Evolutionary conservation across 352 stramenopile species (phyloP), one percentile per base, ranked within the genome.

Genomic region (Globisporangium sylvaticum): DNA sequence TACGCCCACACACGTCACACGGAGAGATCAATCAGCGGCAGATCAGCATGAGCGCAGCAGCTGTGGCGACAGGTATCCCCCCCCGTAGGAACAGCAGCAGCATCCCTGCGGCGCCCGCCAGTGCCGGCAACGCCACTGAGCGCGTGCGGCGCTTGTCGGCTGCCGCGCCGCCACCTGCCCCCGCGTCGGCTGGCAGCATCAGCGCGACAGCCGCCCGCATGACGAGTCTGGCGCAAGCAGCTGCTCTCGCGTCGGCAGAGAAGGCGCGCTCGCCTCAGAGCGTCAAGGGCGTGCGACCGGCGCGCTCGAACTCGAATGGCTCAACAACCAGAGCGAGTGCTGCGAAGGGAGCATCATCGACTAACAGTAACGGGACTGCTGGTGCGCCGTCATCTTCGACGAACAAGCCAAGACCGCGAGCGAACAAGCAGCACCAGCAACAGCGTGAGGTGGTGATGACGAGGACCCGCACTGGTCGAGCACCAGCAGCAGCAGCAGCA

Each of bases 401-500:
- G 34, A 62, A 34, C 37, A 65, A 66, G 50, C 50, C 62, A 14
- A 65, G 48, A 34, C 4, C 57, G 20, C 62, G 64, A 22, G 44
- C 27, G 22, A 69, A 69, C 27, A 56, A 39, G 48, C 62, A 54
- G 18, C 39, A 58, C 39, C 27, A 37, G 42, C 44, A 52, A 39
- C n/a, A 58, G 54, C 50, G 58, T 32, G 60, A 56, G 32, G 27
- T 63, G 8, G 68, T 78, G 32, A 76, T 76, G 66, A 64, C 68
- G 32, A 69, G 69, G n/a, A 80, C 73, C 42, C 71, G 71, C 32
- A 55, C 71, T 9, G 67, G 65, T 0, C 25, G 56, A 27, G 34
- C 68, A 0, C 46, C 64, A 44, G 25, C 60, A 48, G 64, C 32
- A 42, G 3, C 53, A 56, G 20, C n/a, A 9, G 27, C 42, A 22